Percentiles rank a stretch among this genome's conserved stretches.
Conservation (phyloP, 2,329 filamentous ascomycete species). For the Alternaria metachromatica region DNA sequence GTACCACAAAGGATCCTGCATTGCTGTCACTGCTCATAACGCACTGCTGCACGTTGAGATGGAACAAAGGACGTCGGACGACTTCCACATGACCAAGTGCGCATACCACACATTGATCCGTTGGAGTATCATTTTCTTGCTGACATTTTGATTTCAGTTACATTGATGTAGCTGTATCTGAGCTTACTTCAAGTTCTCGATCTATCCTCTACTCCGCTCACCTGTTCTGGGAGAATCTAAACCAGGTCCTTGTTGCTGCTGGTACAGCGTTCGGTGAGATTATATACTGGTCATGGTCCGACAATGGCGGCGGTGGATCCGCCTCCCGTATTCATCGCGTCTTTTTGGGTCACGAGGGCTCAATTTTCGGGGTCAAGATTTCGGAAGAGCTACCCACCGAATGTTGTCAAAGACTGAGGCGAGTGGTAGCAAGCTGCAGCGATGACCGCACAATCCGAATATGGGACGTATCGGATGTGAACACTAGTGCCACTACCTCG, state of each 20-base stretch:
- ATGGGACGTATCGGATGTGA: constrained; percentile 76
- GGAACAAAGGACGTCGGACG: constrained; percentile 10
- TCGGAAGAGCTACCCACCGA: constrained; percentile 54
- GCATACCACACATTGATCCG: neutral
- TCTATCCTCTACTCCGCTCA: constrained; percentile 90
- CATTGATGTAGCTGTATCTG: constrained; percentile 51
- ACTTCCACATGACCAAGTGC: neutral
- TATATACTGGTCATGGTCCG: constrained; percentile 79
- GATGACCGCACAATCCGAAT: constrained; percentile 89
- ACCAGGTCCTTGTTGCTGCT: constrained; percentile 75
- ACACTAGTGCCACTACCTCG: constrained; percentile 18
- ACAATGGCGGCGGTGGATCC: constrained; percentile 29
- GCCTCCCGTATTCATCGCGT: constrained; percentile 58
- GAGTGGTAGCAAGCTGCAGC: constrained; percentile 88
- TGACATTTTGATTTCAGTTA: constrained; percentile 10
- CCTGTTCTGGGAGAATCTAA: constrained; percentile 66
- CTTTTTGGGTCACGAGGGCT: constrained; percentile 81
- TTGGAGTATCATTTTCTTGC: neutral
- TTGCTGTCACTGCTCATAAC: constrained; percentile 83
- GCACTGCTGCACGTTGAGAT: constrained; percentile 66
- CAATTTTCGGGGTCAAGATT: constrained; percentile 87
- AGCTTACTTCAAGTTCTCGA: constrained; percentile 69
- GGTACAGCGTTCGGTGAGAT: constrained; percentile 97
- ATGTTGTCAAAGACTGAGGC: constrained; percentile 51
- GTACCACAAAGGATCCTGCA: constrained; percentile 18